Conservation (phyloP, 1,284 basidiomycete species). For the Apiotrichum mycotoxinovorans region DNA sequence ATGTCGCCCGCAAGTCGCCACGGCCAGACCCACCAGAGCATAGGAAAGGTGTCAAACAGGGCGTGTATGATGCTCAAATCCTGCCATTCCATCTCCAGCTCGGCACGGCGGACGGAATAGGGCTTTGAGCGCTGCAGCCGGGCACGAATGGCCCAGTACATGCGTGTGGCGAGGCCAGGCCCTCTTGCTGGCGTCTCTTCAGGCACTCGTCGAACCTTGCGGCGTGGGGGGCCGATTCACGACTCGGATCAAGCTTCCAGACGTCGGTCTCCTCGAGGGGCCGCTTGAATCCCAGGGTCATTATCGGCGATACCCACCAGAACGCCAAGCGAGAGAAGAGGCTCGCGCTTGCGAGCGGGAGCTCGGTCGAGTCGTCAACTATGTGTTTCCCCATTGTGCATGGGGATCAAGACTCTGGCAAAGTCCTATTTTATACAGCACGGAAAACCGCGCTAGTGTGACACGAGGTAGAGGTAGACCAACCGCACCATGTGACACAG, state of each 20-base stretch:
- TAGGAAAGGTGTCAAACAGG: conserved; percentile 67
- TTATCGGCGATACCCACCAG: not conserved
- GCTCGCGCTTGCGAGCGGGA: not conserved
- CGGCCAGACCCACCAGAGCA: conserved; percentile 64
- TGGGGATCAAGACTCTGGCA: too few relatives aligned
- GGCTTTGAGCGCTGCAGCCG: not conserved
- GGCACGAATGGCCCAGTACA: too few relatives aligned
- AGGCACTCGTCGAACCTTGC: too few relatives aligned
- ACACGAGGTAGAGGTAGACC: too few relatives aligned
- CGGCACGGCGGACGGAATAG: conserved; percentile 8
- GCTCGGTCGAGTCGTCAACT: too few relatives aligned
- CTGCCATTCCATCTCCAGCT: conserved; percentile 41
- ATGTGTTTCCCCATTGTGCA: too few relatives aligned
- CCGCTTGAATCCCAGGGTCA: not conserved
- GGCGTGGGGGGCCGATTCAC: not conserved
- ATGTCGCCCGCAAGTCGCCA: conserved; percentile 52
- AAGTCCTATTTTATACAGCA: too few relatives aligned
- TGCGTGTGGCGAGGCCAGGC: too few relatives aligned
- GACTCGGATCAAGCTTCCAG: not conserved
- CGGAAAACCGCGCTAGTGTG: too few relatives aligned
- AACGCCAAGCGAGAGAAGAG: not conserved
- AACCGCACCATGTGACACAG: too few relatives aligned
- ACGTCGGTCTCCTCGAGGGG: not conserved
- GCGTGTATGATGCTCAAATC: conserved; percentile 62
- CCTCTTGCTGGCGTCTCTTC: too few relatives aligned